These are phyloP conservation scores for Verticillium isaacii DNA, from an alignment of 2,329 filamentous ascomycete species.

Conservation along the genomic window DNA sequence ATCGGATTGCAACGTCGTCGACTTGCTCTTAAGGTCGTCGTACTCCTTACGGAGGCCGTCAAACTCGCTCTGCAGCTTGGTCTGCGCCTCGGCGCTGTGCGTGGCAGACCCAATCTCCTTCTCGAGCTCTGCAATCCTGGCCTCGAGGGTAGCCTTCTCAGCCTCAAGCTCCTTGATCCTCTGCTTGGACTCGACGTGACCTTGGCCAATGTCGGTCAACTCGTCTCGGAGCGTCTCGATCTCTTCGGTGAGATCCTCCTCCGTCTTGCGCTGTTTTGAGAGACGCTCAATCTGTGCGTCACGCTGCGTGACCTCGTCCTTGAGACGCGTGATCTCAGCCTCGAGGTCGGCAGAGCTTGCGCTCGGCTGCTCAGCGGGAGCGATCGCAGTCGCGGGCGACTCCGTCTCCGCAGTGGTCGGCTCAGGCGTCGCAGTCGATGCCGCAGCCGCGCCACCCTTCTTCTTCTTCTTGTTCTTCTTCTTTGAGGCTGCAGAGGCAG, in stretches of 20 bases:
- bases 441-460: conserved; percentile 59
- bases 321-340: conserved; percentile 44
- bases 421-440: conserved; percentile 24
- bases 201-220: conserved; percentile 71
- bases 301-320: conserved; percentile 55
- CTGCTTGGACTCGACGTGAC: conserved; percentile 80
- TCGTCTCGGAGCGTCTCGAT: conserved; percentile 80
- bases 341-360: conserved; percentile 34
- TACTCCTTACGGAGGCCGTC: conserved; percentile 48
- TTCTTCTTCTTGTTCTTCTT: conserved; percentile 86
- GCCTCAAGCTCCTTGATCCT: conserved; percentile 64
- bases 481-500: conserved; percentile 24
- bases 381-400: conserved; percentile 21
- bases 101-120: conserved; percentile 53
- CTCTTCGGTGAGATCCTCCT: conserved; percentile 78
- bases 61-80: conserved; percentile 58
- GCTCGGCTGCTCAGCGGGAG: conserved; percentile 14
- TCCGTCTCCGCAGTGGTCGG: conserved; percentile 30
- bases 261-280: conserved; percentile 64
- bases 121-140: conserved; percentile 64
- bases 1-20: conserved; percentile 70
- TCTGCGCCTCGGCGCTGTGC: conserved; percentile 30
- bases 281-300: conserved; percentile 70
- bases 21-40: conserved; percentile 66
- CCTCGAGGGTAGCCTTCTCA: conserved; percentile 63